A percentile compares a stretch with the other conserved stretches of the same genome.
Conservation (phyloP, 768 basidiomycete species). For the Mycena epipterygia region DNA sequence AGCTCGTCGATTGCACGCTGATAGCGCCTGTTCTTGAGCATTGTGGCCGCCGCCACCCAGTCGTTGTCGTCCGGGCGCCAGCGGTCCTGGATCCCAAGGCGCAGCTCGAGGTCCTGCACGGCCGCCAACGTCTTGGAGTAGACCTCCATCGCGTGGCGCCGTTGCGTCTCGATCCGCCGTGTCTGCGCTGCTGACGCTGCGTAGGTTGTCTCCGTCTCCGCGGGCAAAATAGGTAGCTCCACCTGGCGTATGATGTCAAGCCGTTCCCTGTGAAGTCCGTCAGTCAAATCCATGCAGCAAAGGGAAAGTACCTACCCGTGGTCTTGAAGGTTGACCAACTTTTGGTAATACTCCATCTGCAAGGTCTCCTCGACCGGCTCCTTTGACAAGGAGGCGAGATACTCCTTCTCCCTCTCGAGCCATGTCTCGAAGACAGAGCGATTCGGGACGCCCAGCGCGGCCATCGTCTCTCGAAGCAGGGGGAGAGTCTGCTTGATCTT, state of each 20-base stretch:
- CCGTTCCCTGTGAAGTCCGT: neutral
- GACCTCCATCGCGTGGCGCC: slow-evolving; percentile 33
- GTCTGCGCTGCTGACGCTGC: neutral
- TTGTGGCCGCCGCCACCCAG: neutral
- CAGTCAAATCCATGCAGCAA: neutral
- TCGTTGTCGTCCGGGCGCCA: neutral
- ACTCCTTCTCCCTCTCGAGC: slow-evolving; percentile 26
- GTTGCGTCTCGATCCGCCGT: slow-evolving; percentile 15
- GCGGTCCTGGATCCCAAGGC: neutral
- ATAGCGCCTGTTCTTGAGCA: neutral
- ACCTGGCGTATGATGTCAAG: neutral
- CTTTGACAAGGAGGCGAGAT: slow-evolving; percentile 28
- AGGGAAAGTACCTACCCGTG: neutral
- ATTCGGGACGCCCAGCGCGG: neutral
- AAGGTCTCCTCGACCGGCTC: slow-evolving; percentile 35
- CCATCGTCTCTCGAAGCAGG: neutral
- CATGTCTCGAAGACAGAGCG: neutral
- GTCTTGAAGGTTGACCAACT: slow-evolving; percentile 21
- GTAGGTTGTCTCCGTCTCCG: neutral
- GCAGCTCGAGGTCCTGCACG: slow-evolving; percentile 20
- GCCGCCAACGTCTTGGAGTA: slow-evolving; percentile 13
- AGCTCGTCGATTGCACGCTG: neutral
- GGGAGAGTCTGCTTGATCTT: slow-evolving; percentile 4
- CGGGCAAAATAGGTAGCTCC: too few species aligned
- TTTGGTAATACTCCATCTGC: slow-evolving; percentile 34